A percentile compares a stretch with the other conserved stretches of the same genome.
phyloP scores from a whole-genome alignment of 345 rosid species.

The Acer negundo region DNA sequence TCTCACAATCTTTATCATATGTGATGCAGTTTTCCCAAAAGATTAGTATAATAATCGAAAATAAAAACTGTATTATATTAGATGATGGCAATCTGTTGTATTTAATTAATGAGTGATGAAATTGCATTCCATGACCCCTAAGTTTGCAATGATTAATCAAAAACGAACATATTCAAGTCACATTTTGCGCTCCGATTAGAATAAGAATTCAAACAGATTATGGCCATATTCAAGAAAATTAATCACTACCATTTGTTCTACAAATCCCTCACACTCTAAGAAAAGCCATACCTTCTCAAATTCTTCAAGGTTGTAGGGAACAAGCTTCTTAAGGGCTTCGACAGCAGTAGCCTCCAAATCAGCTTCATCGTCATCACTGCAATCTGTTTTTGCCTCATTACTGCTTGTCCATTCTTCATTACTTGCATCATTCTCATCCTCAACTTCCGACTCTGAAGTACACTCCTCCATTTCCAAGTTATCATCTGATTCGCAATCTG shows the following conservation, averaged over 20 bases:
- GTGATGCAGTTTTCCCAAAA: background rate
- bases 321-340: conserved; percentile 77
- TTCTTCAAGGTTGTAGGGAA: conserved; percentile 71
- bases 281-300: conserved; percentile 63
- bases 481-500: conserved; percentile 75
- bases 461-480: conserved; percentile 64
- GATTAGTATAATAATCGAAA: background rate
- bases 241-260: background rate
- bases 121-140: background rate
- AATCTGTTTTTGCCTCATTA: conserved; percentile 65
- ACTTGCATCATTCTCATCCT: conserved; percentile 71
- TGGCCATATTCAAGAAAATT: background rate
- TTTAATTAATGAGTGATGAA: background rate
- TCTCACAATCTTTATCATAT: background rate
- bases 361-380: conserved; percentile 70
- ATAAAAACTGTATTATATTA: no score
- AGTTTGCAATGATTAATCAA: background rate
- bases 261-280: no score
- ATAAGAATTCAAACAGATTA: background rate
- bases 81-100: background rate
- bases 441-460: conserved; percentile 81
- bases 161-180: background rate
- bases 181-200: conserved; percentile 1
- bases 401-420: conserved; percentile 74
- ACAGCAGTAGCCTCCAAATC: conserved; percentile 70